Percentiles rank a stretch among this genome's conserved stretches.
Conservation (phyloP, 768 basidiomycete species). For the Lanmaoa rubissima region DNA sequence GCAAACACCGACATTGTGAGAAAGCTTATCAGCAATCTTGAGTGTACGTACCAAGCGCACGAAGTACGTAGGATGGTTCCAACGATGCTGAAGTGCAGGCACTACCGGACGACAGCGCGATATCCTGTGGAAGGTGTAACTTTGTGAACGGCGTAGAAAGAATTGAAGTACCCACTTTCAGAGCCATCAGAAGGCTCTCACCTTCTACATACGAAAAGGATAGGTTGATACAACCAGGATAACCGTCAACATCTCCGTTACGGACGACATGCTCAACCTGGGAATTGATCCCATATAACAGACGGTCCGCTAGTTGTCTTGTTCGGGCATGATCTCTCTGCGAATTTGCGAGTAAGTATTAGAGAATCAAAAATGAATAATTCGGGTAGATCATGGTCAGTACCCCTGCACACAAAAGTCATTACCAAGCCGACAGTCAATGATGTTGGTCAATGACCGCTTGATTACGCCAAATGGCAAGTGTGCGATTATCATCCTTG, state of each 20-base stretch:
- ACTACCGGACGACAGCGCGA: conserved; percentile 96
- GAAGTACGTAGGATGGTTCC: conserved; percentile 96
- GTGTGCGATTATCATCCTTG: conserved; percentile 50
- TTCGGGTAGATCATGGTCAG: conserved; percentile 48
- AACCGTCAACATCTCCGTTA: conserved; percentile 90
- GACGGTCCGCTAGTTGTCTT: conserved; percentile 70
- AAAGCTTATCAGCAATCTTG: background rate
- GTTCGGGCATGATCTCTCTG: conserved; percentile 82
- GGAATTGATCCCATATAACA: conserved; percentile 77
- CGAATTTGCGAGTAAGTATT: conserved; percentile 5
- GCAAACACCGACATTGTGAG: background rate
- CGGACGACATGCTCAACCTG: conserved; percentile 89
- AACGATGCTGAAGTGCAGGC: conserved; percentile 98
- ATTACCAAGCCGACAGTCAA: conserved; percentile 51
- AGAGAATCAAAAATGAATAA: background rate
- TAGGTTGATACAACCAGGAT: conserved; percentile 94
- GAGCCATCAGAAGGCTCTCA: conserved; percentile 94
- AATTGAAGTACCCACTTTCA: conserved; percentile 62
- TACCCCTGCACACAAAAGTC: conserved; percentile 91
- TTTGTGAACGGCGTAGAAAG: conserved; percentile 1
- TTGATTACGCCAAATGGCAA: conserved; percentile 36
- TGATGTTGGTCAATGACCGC: conserved; percentile 35
- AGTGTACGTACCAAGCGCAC: conserved; percentile 71
- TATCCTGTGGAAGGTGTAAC: conserved; percentile 54
- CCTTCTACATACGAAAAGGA: conserved; percentile 97